Evolutionary conservation across 768 basidiomycete species (phyloP), one percentile per base, ranked within the genome.

Genomic region (Amanita jacksonii): DNA sequence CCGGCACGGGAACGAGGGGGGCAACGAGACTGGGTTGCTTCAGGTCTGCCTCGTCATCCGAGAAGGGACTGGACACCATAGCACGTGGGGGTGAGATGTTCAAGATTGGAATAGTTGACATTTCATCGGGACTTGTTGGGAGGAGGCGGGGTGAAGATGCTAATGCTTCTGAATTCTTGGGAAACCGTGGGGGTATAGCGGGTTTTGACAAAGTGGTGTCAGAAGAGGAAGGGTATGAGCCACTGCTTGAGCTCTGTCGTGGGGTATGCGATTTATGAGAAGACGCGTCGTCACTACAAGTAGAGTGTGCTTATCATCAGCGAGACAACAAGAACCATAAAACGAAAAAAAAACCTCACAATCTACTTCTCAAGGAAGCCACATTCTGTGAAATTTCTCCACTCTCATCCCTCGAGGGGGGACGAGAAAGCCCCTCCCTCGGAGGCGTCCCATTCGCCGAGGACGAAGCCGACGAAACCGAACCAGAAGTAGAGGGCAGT

Each of bases 351-450:
- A 16, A n/a, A 5, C 72, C 76, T 64, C 62, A 79, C 76, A 76
- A 71, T 53, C 60, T 65, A 46, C 53, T 66, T 45, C 69, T 65
- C 46, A 73, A 57, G 1, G 71, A 68, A 9, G 72, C 56, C 1
- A 74, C 68, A 33, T 59, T 50, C 25, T 20, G 25, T 10, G 8
- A 10, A 37, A 13, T 9, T 5, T 27, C 30, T 24, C 16, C 43
- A 25, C 9, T 25, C 15, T 44, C 43, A 23, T 46, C 37, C 5
- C 35, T 5, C 33, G 43, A 44, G 10, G 35, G 24, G n/a, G 43
- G 34, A 18, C 43, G 33, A 13, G 43, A 20, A 33, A 33, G 18
- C 1, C 32, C n/a, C 16, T 12, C 24, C 6, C 36, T n/a, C n/a
- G n/a, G 24, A 38, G 23, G 12, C 4, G 36, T 24, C 13, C 34